Percentiles rank a stretch among this genome's conserved stretches.
These are phyloP conservation scores for Globisporangium nunn DNA, from an alignment of 352 stramenopile genomes.

Conservation along the genomic window DNA sequence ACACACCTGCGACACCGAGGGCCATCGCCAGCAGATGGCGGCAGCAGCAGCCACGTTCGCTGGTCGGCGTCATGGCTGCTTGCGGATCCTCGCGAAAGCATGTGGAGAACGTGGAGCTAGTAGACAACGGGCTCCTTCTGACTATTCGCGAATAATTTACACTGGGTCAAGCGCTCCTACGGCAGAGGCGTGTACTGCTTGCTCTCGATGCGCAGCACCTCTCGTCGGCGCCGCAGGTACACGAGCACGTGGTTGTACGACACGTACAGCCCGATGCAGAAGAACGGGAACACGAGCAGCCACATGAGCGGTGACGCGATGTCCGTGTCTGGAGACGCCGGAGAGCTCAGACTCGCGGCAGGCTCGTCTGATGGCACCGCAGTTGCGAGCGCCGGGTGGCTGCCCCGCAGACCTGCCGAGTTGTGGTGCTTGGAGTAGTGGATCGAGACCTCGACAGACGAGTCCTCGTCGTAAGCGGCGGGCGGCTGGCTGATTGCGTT, in stretches of 20 bases:
- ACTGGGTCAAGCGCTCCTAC: neutral
- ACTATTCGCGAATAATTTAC: conserved; percentile 1
- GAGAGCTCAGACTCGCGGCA: conserved; percentile 4
- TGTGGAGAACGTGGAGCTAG: too few species aligned
- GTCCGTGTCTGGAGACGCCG: conserved; percentile 9
- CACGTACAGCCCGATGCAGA: conserved; percentile 53
- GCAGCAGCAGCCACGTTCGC: neutral
- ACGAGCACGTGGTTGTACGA: conserved; percentile 26
- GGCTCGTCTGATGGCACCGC: conserved; percentile 14
- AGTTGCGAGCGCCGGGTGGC: conserved; percentile 14
- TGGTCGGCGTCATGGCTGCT: neutral
- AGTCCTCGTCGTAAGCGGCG: conserved; percentile 28
- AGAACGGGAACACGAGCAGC: conserved; percentile 55
- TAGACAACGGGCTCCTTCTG: neutral
- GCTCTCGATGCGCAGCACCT: conserved; percentile 52
- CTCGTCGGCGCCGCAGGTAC: conserved; percentile 48
- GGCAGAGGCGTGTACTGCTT: conserved; percentile 64
- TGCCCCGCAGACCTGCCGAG: conserved; percentile 20
- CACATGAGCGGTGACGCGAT: conserved; percentile 32
- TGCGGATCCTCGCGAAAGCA: too few species aligned
- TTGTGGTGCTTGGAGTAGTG: conserved; percentile 50
- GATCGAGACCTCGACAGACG: conserved; percentile 50
- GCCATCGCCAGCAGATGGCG: neutral
- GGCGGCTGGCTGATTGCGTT: conserved; percentile 3
- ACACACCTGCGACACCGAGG: neutral